Evolutionary conservation across 768 basidiomycete genomes (phyloP), one percentile per base, ranked within the genome.

Genomic region (Auriscalpium microsporum): DNA sequence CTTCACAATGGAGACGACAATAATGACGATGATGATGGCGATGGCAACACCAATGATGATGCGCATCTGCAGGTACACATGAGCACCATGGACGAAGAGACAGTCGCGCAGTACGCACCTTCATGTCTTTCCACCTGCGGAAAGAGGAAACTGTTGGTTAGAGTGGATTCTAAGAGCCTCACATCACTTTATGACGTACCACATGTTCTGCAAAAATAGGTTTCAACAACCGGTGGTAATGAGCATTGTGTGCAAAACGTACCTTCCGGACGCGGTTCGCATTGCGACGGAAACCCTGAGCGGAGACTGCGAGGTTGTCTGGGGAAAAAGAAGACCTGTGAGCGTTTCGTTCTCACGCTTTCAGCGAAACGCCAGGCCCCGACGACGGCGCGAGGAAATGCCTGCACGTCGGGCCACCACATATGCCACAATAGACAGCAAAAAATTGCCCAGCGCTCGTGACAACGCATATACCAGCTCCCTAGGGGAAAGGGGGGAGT

Each of bases 261-360:
- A 94, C 92, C 82, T 98, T 99, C 70, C 96, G 85, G 52, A 99
- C 96, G 58, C 91, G 80, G 75, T 97, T 97, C 52, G 96, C 96
- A 62, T 96, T 94, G 61, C 93, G 81, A 59, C 94, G 86, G 83
- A 99, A 99, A 28, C 94, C 93, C 75, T 99, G 95, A n/a, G 96
- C 96, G 23, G 94, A 96, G 44, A 95, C 90, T 34, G 96, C 95
- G 54, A 99, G 82, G 68, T 87, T 96, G 73, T 99, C 96, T 96
- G 45, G 4, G 17, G 47, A 49, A 7, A 28, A 28, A 28, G 28
- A 28, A 28, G 28, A 28, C 28, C 28, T 28, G 5, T 28, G 28
- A 28, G 28, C 28, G 21, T 28, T 28, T 4, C 28, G 28, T 28
- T 28, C 28, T 28, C 28, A 28, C 28, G 28, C 28, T 28, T 28